A percentile compares a stretch with the other conserved stretches of the same genome.
These are phyloP conservation scores for Peniophora sp. DNA, from an alignment of 1,284 basidiomycete genomes.

Conservation along the genomic window DNA sequence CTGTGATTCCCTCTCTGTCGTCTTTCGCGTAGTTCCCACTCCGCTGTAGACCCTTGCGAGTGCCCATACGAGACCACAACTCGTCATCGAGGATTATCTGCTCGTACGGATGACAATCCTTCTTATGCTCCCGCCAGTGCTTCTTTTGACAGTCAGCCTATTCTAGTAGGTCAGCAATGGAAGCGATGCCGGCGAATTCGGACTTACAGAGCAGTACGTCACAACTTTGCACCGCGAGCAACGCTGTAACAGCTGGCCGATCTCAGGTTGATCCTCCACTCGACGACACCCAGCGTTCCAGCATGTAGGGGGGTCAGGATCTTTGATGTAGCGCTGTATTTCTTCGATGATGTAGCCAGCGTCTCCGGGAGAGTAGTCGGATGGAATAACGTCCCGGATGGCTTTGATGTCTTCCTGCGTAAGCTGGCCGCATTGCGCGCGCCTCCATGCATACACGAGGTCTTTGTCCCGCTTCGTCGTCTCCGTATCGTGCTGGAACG, in stretches of 20 bases:
- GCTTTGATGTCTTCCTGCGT: neutral
- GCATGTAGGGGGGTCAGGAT: neutral
- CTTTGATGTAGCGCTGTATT: neutral
- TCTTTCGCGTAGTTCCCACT: neutral
- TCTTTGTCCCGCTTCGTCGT: constrained; percentile 8
- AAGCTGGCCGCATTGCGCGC: constrained; percentile 2
- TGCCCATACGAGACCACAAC: neutral
- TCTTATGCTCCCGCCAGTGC: neutral
- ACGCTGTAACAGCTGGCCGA: neutral
- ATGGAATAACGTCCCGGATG: neutral
- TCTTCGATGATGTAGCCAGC: neutral
- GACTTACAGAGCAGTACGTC: neutral
- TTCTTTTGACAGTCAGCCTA: neutral
- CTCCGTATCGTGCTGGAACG: constrained; percentile 17
- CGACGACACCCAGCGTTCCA: neutral
- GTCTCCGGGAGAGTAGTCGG: neutral
- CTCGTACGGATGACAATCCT: neutral
- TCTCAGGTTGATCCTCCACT: neutral
- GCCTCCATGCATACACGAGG: constrained; percentile 9
- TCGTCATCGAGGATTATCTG: neutral
- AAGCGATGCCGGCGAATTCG: neutral
- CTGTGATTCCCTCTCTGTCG: neutral
- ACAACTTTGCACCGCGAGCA: neutral
- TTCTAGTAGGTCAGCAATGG: neutral
- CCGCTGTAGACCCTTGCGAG: neutral